Evolutionary conservation across 140 eudicot genomes (phyloP).

Genomic region (Erigeron philadelphicus): DNA sequence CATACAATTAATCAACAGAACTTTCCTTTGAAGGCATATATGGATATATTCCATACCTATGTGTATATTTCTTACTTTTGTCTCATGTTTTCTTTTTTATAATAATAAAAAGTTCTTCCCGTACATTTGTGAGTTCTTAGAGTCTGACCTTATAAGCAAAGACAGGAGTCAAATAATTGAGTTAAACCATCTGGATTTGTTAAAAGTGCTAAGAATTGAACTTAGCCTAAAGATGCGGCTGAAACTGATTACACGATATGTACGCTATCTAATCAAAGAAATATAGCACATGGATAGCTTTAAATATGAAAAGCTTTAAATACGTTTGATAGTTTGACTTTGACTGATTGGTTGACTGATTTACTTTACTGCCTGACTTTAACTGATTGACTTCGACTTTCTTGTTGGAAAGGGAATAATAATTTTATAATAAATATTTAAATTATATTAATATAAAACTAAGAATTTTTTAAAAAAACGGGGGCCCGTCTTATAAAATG

Average conservation of each 20-base stretch:
- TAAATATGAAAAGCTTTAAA: no score
- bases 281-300: no score
- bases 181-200: not conserved
- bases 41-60: not conserved
- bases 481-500: no score
- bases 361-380: no score
- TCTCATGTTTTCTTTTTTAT: conserved; percentile 9
- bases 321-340: no score
- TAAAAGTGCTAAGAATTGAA: not conserved
- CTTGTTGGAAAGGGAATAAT: no score
- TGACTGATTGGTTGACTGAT: no score
- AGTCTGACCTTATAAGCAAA: conserved; percentile 20
- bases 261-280: not conserved
- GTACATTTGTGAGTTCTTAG: conserved; percentile 3
- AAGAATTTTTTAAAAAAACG: no score
- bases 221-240: not conserved
- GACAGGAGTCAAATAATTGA: not conserved
- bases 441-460: no score
- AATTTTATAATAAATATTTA: no score
- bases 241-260: not conserved
- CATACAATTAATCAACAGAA: conserved; percentile 23
- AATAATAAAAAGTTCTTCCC: conserved; percentile 18
- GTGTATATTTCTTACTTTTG: conserved; percentile 8
- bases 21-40: conserved; percentile 33
- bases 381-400: no score